Percentiles rank a stretch among this genome's conserved stretches.
phyloP scores from a whole-genome alignment of 2,329 filamentous ascomycete species.

The Hymenoscyphus repandus region DNA sequence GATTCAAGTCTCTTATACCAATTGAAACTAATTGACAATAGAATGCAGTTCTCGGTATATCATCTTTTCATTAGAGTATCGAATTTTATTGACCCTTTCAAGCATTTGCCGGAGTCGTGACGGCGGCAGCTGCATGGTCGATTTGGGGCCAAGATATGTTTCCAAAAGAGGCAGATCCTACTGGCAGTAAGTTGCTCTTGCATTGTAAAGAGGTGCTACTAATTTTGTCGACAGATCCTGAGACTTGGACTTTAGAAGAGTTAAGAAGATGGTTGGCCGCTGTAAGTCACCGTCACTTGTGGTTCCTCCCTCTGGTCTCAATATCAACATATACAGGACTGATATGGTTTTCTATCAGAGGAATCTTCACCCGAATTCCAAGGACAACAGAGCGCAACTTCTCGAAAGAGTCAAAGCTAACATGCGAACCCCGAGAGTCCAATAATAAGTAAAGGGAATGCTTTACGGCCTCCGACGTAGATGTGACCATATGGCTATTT shows the following conservation, averaged over 20 bases:
- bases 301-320: not conserved
- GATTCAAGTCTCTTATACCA: not conserved
- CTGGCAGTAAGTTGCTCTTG: conserved; percentile 50
- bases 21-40: not conserved
- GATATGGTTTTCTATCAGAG: conserved; percentile 41
- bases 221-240: conserved; percentile 45
- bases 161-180: conserved; percentile 69
- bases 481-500: too few relatives aligned
- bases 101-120: conserved; percentile 79
- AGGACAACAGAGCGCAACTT: conserved; percentile 57
- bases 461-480: too few relatives aligned
- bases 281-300: conserved; percentile 47
- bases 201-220: conserved; percentile 4
- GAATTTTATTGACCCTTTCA: conserved; percentile 2
- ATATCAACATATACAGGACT: not conserved
- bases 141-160: conserved; percentile 84
- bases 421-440: conserved; percentile 43
- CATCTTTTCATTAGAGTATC: not conserved
- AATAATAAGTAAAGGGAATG: too few relatives aligned
- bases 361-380: conserved; percentile 53
- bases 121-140: conserved; percentile 73
- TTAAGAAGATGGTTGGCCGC: conserved; percentile 73
- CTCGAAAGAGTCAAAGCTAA: conserved; percentile 66
- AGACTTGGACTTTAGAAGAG: conserved; percentile 74
- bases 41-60: conserved; percentile 56